Base-by-base conservation (phyloP, 2,329 filamentous ascomycete genomes). In the Alternaria ventricosa region DNA sequence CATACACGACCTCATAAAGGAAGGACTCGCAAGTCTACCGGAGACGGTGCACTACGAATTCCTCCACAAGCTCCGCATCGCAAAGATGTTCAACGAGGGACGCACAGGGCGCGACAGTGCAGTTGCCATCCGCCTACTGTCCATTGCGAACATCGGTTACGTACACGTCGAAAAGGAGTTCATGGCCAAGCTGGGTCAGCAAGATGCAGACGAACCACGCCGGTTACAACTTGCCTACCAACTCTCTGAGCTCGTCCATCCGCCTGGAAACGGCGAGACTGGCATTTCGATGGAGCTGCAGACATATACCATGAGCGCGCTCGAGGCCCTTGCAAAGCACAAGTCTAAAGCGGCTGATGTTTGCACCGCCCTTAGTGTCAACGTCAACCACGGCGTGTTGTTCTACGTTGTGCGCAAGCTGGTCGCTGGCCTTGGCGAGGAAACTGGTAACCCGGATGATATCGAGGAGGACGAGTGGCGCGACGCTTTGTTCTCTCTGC, bases 311-410 rank as follows among this genome's bases (percentile, higher is more conserved):
- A 84, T 99, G 56, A 87, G 89, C 55, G 87, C 95, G 1, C 84
- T 99, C 55, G 94, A 97, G 77, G 92, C 93, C n/a, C 85, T 99
- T 60, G 89, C 92, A 7, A 91, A 89, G 75, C 93, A 93, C 76
- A 90, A 92, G 72, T 83, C 86, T 60, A 94, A 93, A 75, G 88
- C 90, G 28, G 84, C 89, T 33, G 96, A 99, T 77, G 91, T 99
- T 23, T 90, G 94, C 67, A 90, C 93, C 45, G 94, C 96, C n/a
- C 84, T 99, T 45, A 97, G 94, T 74, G 93, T 96, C 57, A 97
- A 95, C 71, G 95, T 98, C 41, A 98, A 97, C 73, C 96, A 99
- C 73, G 96, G 96, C 13, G 91, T 98, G 28, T 86, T 99, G 47
- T 91, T 98, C 70, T 98, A 97, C 75, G 88, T 97, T 69, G 91